A percentile compares a stretch with the other conserved stretches of the same genome.
Conservation (phyloP, 2,329 filamentous ascomycete genomes). For the Aphanoascus verrucosus region DNA sequence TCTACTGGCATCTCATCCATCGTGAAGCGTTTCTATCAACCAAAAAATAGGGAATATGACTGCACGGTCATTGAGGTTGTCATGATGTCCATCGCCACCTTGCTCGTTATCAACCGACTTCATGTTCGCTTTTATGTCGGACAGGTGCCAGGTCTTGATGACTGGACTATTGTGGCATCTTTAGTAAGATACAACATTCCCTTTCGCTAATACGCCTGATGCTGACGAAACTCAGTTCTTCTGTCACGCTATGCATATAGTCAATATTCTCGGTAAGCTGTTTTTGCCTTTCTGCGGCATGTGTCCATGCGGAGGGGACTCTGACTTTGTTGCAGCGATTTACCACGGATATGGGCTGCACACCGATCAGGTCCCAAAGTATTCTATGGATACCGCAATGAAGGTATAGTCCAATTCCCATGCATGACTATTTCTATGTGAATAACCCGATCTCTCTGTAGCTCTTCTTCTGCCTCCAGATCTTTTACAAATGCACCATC, state of each 20-base stretch:
- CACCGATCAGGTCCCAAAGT: slow-evolving; percentile 14
- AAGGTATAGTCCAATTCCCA: slow-evolving; percentile 17
- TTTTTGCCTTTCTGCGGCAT: not conserved
- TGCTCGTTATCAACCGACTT: slow-evolving; percentile 22
- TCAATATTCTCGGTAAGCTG: slow-evolving; percentile 20
- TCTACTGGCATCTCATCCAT: not conserved
- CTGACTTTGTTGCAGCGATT: slow-evolving; percentile 17
- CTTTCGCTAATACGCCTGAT: not conserved
- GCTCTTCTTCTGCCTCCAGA: slow-evolving; percentile 44
- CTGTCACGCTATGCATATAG: slow-evolving; percentile 21
- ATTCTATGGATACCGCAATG: slow-evolving; percentile 20
- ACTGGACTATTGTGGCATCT: slow-evolving; percentile 22
- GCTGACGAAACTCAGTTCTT: slow-evolving; percentile 17
- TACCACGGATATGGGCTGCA: slow-evolving; percentile 24
- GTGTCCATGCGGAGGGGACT: not conserved
- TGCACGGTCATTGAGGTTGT: slow-evolving; percentile 21
- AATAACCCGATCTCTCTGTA: slow-evolving; percentile 17
- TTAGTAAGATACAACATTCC: slow-evolving; percentile 17
- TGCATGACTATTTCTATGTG: not conserved
- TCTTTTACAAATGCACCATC: slow-evolving; percentile 46
- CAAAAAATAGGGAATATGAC: slow-evolving; percentile 18
- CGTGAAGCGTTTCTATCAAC: slow-evolving; percentile 9
- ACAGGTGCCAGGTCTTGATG: slow-evolving; percentile 21
- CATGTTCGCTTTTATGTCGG: slow-evolving; percentile 19
- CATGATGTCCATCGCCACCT: slow-evolving; percentile 18